Evolutionary conservation across 192 early-diverging fungal genomes (phyloP), one percentile per base, ranked within the genome.

Genomic region (Entomortierella lignicola): DNA sequence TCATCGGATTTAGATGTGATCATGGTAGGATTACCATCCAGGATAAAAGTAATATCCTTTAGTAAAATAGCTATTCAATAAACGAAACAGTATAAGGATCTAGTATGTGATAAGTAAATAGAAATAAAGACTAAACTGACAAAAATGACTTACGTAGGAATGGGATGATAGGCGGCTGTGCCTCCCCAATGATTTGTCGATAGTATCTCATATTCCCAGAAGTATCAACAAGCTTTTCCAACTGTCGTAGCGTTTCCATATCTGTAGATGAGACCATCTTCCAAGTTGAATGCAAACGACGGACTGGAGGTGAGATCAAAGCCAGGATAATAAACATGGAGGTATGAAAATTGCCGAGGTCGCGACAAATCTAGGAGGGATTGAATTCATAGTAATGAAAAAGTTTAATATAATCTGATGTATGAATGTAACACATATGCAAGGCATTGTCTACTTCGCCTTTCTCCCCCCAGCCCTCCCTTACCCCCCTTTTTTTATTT

Each of bases 41-140:
- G 72, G 42, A 92, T 81, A 67, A 94, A 92, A 17, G 88, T 91
- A 27, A 91, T 81, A 62, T 94, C 93, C 61, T 94, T 94, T 53
- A 94, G 82, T 7, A 92, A 77, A 10, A 92, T 71, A 0, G 91
- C 77, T 83, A 70, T 64, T n/a, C n/a, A n/a, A n/a, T n/a, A n/a
- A n/a, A n/a, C n/a, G n/a, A n/a, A n/a, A n/a, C n/a, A n/a, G n/a
- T n/a, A n/a, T n/a, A n/a, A n/a, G n/a, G n/a, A n/a, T n/a, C n/a
- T n/a, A n/a, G n/a, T n/a, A n/a, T n/a, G n/a, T n/a, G n/a, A n/a
- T n/a, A n/a, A n/a, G n/a, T n/a, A n/a, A n/a, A n/a, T 41, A 55
- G 2, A 17, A 2, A 30, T 1, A 3, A 37, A 30, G 3, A 47
- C 50, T 31, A 30, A 17, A 48, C 17, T 23, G 48, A 39, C 2